Conservation (phyloP, 768 basidiomycete genomes). For the Lenzites betulinus region DNA sequence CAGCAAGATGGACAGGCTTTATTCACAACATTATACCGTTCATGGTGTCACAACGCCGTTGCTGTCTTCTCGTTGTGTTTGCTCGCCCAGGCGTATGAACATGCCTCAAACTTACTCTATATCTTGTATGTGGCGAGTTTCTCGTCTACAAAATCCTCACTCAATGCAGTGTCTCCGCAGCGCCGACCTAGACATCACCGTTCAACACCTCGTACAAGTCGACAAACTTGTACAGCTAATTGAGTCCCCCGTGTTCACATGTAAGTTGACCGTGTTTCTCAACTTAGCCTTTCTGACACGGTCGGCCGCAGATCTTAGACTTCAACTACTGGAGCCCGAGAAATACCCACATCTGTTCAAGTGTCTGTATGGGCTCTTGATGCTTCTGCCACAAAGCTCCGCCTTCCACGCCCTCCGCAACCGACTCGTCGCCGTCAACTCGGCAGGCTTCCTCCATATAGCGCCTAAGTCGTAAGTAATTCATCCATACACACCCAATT, state of each 20-base stretch:
- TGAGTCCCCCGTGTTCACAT: conserved; percentile 98
- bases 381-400: conserved; percentile 95
- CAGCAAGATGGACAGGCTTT: conserved; percentile 95
- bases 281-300: not conserved
- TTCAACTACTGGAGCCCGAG: conserved; percentile 96
- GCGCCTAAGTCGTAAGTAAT: conserved; percentile 76
- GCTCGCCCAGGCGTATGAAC: conserved; percentile 97
- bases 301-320: conserved; percentile 63
- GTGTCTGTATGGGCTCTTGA: conserved; percentile 93
- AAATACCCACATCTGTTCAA: conserved; percentile 96
- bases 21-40: conserved; percentile 91
- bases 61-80: conserved; percentile 95
- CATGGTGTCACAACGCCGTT: conserved; percentile 99
- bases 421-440: conserved; percentile 92
- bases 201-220: conserved; percentile 90
- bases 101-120: conserved; percentile 92
- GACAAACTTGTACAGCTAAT: conserved; percentile 98
- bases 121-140: conserved; percentile 71
- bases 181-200: conserved; percentile 96
- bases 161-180: conserved; percentile 42
- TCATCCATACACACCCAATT: not conserved
- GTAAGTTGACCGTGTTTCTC: conserved; percentile 43
- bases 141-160: not conserved
- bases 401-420: conserved; percentile 95
- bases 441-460: conserved; percentile 90